These are phyloP conservation scores for Tolypocladium sp. DNA, from an alignment of 2,329 filamentous ascomycete genomes.

Conservation along the genomic window DNA sequence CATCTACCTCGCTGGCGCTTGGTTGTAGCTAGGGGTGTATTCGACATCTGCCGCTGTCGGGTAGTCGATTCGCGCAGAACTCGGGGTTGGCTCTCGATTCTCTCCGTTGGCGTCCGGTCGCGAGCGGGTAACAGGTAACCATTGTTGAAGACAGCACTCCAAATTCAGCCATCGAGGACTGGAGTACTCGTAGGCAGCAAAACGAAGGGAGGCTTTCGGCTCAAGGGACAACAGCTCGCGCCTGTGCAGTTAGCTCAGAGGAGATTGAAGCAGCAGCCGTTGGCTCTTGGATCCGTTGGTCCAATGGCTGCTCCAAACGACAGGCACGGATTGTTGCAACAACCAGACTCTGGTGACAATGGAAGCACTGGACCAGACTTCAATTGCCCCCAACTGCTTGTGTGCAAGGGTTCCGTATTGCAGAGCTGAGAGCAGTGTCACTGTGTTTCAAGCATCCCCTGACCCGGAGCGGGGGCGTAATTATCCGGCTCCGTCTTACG, in stretches of 20 bases:
- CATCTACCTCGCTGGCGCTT: not conserved
- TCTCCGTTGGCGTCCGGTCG: not conserved
- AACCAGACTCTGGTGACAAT: not conserved
- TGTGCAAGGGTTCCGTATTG: too few relatives aligned
- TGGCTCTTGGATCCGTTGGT: not conserved
- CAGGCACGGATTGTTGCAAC: not conserved
- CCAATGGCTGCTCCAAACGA: not conserved
- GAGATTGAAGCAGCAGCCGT: not conserved
- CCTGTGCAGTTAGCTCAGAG: not conserved
- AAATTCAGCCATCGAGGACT: not conserved
- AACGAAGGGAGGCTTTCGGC: not conserved
- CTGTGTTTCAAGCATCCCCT: not conserved
- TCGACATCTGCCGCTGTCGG: not conserved
- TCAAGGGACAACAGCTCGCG: not conserved
- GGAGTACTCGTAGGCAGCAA: not conserved
- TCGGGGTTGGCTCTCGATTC: not conserved
- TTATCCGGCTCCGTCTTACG: not conserved
- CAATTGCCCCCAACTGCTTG: not conserved
- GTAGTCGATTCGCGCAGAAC: not conserved
- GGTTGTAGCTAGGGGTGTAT: not conserved
- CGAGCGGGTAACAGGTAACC: too few relatives aligned
- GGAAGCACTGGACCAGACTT: not conserved
- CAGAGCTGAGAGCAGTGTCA: too few relatives aligned
- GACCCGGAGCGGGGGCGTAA: not conserved
- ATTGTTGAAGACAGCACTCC: not conserved